phyloP scores from a whole-genome alignment of 768 basidiomycete species.

The Lyophyllum atratum region DNA sequence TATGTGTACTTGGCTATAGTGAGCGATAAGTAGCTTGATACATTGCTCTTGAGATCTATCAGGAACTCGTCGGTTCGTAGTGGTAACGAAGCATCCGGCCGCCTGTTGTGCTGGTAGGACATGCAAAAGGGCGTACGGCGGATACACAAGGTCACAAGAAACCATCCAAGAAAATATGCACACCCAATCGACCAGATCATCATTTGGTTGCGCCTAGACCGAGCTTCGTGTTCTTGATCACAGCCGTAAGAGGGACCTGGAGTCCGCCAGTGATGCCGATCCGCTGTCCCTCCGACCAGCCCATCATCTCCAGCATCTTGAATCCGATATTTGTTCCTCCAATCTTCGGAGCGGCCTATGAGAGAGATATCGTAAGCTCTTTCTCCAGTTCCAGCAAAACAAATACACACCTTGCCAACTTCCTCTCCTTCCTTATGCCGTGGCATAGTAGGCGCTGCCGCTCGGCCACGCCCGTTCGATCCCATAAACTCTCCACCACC shows the following conservation, averaged over 20 bases:
- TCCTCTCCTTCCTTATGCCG: slow-evolving; percentile 81
- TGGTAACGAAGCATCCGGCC: too few relatives aligned
- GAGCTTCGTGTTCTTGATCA: slow-evolving; percentile 84
- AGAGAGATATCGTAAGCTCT: background rate
- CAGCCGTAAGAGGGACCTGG: slow-evolving; percentile 75
- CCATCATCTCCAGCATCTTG: slow-evolving; percentile 85
- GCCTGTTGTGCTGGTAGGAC: too few relatives aligned
- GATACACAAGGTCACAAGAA: background rate
- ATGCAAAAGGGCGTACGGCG: too few relatives aligned
- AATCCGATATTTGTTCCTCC: slow-evolving; percentile 83
- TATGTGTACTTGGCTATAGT: too few relatives aligned
- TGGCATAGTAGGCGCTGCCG: slow-evolving; percentile 30
- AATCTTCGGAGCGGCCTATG: slow-evolving; percentile 79
- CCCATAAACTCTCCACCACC: slow-evolving; percentile 39
- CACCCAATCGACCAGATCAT: background rate
- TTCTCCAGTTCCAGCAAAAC: background rate
- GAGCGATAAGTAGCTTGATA: too few relatives aligned
- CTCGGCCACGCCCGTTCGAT: slow-evolving; percentile 29
- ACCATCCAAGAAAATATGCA: background rate
- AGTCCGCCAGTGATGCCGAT: slow-evolving; percentile 74
- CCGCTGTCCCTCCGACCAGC: slow-evolving; percentile 81
- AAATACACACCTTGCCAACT: slow-evolving; percentile 69
- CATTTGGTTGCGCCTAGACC: slow-evolving; percentile 72
- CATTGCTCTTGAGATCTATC: too few relatives aligned
- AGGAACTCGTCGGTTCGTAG: too few relatives aligned